Conservation (phyloP, 495 filamentous ascomycete genomes). For the Penicillium cosmopolitanum region DNA sequence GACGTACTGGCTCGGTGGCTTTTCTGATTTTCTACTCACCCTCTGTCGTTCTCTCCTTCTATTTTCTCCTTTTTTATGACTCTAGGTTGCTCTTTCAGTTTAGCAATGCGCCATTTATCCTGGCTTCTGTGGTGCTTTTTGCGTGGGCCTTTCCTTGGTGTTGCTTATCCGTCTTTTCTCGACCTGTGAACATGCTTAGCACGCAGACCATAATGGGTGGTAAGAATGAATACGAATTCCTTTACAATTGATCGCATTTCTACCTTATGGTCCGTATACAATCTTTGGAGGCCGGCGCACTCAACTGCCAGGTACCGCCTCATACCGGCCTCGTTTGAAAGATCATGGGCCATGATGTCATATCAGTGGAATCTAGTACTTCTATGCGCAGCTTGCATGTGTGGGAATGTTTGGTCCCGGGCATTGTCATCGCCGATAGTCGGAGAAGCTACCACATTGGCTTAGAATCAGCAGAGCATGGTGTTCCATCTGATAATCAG, state of each 20-base stretch:
- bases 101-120: not conserved
- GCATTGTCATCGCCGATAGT: too few relatives aligned
- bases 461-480: too few relatives aligned
- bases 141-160: not conserved
- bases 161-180: constrained; percentile 12
- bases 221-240: constrained; percentile 25
- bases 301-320: constrained; percentile 25
- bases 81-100: constrained; percentile 3
- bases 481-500: too few relatives aligned
- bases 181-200: constrained; percentile 8
- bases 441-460: too few relatives aligned
- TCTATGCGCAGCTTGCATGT: not conserved
- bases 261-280: constrained; percentile 1
- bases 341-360: constrained; percentile 23
- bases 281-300: not conserved
- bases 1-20: not conserved
- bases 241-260: not conserved
- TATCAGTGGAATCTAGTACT: not conserved
- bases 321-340: constrained; percentile 22
- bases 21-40: not conserved
- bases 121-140: not conserved
- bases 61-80: constrained; percentile 6
- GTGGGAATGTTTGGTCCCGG: not conserved
- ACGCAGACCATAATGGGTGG: constrained; percentile 17
- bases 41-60: not conserved